Evolutionary conservation across 768 basidiomycete genomes (phyloP), one percentile per base, ranked within the genome.

Genomic region (Leccinum rimulosum): DNA sequence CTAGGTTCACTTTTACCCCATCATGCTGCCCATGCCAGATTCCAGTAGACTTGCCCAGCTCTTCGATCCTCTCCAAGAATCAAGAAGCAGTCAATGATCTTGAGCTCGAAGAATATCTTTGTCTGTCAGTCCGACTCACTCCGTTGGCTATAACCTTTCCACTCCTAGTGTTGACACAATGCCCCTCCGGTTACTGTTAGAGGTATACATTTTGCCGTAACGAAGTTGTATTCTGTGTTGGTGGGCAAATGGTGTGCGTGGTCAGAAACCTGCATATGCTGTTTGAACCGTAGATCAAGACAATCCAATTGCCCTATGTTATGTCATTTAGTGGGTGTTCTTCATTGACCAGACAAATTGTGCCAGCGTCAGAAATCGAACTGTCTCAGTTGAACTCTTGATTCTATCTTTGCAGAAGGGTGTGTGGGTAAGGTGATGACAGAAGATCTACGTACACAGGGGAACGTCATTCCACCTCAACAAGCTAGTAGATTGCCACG

Each of bases 1-100:
- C 38, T n/a, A 22, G 17, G 27, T 59, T 36, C 36, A 50, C 22
- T 22, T 30, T 27, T 35, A 17, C 43, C 52, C 27, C 60, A 71
- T 71, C 59, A 71, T 71, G 71, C 40, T 61, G 25, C 59, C 61
- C 54, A 48, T 52, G 4, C 50, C 60, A 52, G 56, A 59, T 36
- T 9, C 45, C 22, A 52, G 43, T 11, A 45, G 56, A 55, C 59
- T 71, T n/a, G 64, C 68, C 4, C 64, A 73, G 61, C 64, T 82
- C 47, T 74, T 74, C 14, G 66, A 74, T 91, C 56, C 66, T 89
- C 49, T 75, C 84, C 49, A 68, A 76, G 61, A 80, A 77, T 3
- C 84, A 83, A 69, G 77, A 77, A 4, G 70, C 75, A 55, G 85
- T 84, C 50, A 90, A 90, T 76, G 84, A 77, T 43, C 73, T 73